Evolutionary conservation across 169 alveolate species (phyloP), one percentile per base, ranked within the genome.

Genomic region (Plasmodium malariae): DNA sequence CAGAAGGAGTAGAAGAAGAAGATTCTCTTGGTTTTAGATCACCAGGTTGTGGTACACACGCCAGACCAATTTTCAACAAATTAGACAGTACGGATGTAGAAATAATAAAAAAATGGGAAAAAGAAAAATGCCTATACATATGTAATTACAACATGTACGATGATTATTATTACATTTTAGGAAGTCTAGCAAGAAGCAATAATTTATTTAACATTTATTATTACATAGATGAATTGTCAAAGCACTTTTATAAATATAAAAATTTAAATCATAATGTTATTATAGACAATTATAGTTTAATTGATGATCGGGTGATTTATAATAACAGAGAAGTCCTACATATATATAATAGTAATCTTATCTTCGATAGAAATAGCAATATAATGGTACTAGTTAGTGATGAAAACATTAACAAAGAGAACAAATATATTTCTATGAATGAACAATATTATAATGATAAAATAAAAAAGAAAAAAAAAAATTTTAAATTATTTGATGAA

Each of bases 111-210:
- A 78, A 78, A 55, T 78, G 89, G 89, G 89, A 78, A 37, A 78
- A 68, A 17, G 89, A 78, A 63, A 78, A 78, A 17, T 78, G 89
- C 14, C 49, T 78, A 12, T 78, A 78, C 19, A 78, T 78, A 62
- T 78, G 89, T 14, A 78, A 78, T 69, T 78, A 78, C 17, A 78
- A 78, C 55, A 78, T 78, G 89, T 78, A 78, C 55, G 89, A 78
- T 26, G 89, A 78, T 78, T 78, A 78, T 26, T 78, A 78, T 57
- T 78, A 78, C 26, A 78, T 78, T 1, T 63, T 78, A 68, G 89
- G 89, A 26, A 78, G 89, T 68, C 6, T 78, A 32, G 89, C 89
- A 48, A 60, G 36, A 24, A 65, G 89, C 1, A 78, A 78, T 26
- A 78, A 78, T 54, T 14, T 63, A 0, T 78, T 78, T 54, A 78